A percentile compares a stretch with the other conserved stretches of the same genome.
phyloP scores from a whole-genome alignment of 2,329 filamentous ascomycete species.

The Fusarium devonianum region DNA sequence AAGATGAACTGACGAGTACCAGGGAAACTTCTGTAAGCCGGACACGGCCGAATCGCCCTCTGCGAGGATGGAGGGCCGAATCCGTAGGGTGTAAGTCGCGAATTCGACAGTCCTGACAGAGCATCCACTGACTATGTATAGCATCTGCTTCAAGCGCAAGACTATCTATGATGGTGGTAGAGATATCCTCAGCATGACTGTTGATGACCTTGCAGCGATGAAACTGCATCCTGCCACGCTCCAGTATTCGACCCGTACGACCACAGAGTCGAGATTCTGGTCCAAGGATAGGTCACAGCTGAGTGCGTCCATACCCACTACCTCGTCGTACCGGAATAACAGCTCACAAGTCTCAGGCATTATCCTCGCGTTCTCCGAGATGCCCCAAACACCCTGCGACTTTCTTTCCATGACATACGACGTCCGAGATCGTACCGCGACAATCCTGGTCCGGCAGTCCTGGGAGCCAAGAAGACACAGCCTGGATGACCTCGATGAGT shows the following conservation, averaged over 20 bases:
- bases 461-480: conserved; percentile 52
- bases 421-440: conserved; percentile 49
- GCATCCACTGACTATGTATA: conserved; percentile 20
- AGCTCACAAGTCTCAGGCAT: conserved; percentile 43
- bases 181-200: conserved; percentile 49
- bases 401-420: conserved; percentile 57
- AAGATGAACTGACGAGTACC: background rate
- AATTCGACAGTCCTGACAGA: background rate
- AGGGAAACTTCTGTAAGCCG: conserved; percentile 40
- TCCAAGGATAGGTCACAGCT: conserved; percentile 48
- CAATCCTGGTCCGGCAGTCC: conserved; percentile 53
- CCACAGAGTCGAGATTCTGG: conserved; percentile 51
- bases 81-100: conserved; percentile 46
- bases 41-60: conserved; percentile 30
- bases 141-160: conserved; percentile 48
- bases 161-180: conserved; percentile 43
- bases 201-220: conserved; percentile 46
- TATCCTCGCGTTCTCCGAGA: conserved; percentile 54
- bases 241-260: conserved; percentile 49
- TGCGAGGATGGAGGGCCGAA: conserved; percentile 45
- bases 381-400: conserved; percentile 55
- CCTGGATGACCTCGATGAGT: conserved; percentile 54
- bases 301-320: conserved; percentile 31
- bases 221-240: conserved; percentile 50
- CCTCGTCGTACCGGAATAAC: background rate